Evolutionary conservation across 768 basidiomycete species (phyloP).

Genomic region (Paxillus involutus): DNA sequence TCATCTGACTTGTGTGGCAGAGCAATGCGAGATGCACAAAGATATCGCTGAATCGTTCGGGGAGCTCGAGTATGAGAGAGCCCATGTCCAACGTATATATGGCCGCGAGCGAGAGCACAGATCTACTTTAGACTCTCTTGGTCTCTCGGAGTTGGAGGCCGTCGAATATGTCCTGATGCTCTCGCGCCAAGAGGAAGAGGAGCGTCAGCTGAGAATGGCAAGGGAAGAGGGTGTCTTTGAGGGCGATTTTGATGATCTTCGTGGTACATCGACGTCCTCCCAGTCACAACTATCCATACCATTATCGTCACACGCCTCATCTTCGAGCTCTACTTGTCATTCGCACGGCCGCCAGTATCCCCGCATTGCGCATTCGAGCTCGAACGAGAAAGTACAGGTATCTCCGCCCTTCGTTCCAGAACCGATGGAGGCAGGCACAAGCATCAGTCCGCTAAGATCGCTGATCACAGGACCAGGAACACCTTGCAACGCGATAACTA

Average conservation of each 20-base stretch:
- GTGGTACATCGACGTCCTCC: constrained; percentile 16
- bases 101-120: constrained; percentile 59
- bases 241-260: constrained; percentile 38
- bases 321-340: constrained; percentile 21
- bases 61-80: constrained; percentile 52
- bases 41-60: constrained; percentile 59
- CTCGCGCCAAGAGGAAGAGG: constrained; percentile 69
- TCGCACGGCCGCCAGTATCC: constrained; percentile 28
- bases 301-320: constrained; percentile 12
- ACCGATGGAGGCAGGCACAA: constrained; percentile 53
- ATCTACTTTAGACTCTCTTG: constrained; percentile 57
- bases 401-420: constrained; percentile 51
- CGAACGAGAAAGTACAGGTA: constrained; percentile 56
- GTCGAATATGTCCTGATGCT: constrained; percentile 83
- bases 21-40: constrained; percentile 60
- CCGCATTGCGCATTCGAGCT: constrained; percentile 26
- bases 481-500: constrained; percentile 9
- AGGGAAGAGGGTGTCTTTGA: constrained; percentile 60
- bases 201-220: constrained; percentile 8
- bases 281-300: constrained; percentile 5
- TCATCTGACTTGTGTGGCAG: constrained; percentile 34
- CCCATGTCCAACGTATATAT: constrained; percentile 34
- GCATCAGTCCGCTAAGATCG: constrained; percentile 31
- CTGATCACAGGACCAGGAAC: constrained; percentile 4
- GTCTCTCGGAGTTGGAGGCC: constrained; percentile 71